Base-by-base conservation (phyloP, 2,329 filamentous ascomycete genomes). In the Scedosporium boydii region DNA sequence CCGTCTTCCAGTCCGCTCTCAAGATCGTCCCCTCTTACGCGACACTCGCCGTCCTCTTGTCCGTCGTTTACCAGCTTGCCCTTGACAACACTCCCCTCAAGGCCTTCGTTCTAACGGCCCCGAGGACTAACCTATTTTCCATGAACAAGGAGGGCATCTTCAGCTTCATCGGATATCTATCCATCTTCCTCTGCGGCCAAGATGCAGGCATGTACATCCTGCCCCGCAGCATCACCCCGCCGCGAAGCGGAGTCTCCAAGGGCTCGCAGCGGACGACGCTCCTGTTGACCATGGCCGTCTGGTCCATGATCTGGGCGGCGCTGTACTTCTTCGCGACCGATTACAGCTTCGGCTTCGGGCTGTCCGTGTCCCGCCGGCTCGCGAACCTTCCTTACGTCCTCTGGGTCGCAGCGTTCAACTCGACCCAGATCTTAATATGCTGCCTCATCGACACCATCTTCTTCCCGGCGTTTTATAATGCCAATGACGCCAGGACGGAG, bases 91-190 rank as follows among this genome's bases (percentile, higher is more conserved):
- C 91, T 0, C 76, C 79, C n/a, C 81, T 98, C 34, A 92, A 95
- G 70, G 82, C 84, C 7, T 98, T 87, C 71, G 88, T 98, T 65
- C 81, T 99, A 23, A 85, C 89, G 6, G 92, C 91, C 0, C 90
- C 91, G 5, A 86, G 95, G 4, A 86, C 82, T 0, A 85, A 92
- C 69, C 78, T 96, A 14, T 73, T 99, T 5, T 93, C 91, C 1
- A 90, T 92, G 80, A 99, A 99, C 71, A 84, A 93, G 27, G 95
- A 99, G 74, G 95, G 95, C 0, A 82, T 99, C n/a, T 96, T 93
- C 74, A 96, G 92, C 61, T 96, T 98, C 73, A 76, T 90, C 59
- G 95, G 95, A 4, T 99, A 99, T 71, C 82, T 99, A 56, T 89
- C 93, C 57, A 97, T 99, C 64, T 99, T 97, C 74, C 84, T 99